Percentiles rank a stretch among this genome's conserved stretches.
These are phyloP conservation scores for Pseudoturritis turrita DNA, from an alignment of 345 rosid genomes.

Conservation along the genomic window DNA sequence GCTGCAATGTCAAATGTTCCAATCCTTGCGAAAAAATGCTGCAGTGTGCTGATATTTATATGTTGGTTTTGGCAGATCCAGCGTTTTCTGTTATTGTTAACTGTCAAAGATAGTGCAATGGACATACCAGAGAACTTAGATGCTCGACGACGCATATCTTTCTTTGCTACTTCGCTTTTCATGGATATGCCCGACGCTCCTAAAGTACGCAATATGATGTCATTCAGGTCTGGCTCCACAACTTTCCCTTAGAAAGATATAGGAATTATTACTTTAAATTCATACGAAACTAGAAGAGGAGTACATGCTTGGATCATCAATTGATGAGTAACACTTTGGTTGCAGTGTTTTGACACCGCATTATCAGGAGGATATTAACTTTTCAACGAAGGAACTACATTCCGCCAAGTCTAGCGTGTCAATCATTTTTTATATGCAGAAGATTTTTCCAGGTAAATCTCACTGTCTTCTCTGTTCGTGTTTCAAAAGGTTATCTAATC, in stretches of 20 bases:
- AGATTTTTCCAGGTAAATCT: slow-evolving; percentile 75
- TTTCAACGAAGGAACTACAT: slow-evolving; percentile 63
- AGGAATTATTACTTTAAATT: neutral
- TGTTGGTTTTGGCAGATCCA: slow-evolving; percentile 54
- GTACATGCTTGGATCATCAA: neutral
- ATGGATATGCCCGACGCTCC: slow-evolving; percentile 91
- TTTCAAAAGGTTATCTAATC: neutral
- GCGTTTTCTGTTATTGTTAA: slow-evolving; percentile 71
- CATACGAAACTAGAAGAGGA: neutral
- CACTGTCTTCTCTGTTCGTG: neutral
- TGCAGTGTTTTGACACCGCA: slow-evolving; percentile 91
- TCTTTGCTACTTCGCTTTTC: slow-evolving; percentile 95
- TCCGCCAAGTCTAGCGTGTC: slow-evolving; percentile 69
- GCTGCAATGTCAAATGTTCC: neutral
- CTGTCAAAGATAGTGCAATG: slow-evolving; percentile 80
- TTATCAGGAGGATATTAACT: slow-evolving; percentile 79
- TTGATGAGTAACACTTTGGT: slow-evolving; percentile 24
- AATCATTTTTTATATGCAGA: slow-evolving; percentile 80
- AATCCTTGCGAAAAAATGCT: neutral
- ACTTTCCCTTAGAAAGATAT: neutral
- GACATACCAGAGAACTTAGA: slow-evolving; percentile 86
- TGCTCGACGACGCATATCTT: slow-evolving; percentile 81
- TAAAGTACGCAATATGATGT: slow-evolving; percentile 78
- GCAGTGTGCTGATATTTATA: slow-evolving; percentile 21
- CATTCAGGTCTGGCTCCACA: slow-evolving; percentile 69